These are phyloP conservation scores for Cercospora berteroae DNA, from an alignment of 2,329 filamentous ascomycete genomes.

Conservation along the genomic window DNA sequence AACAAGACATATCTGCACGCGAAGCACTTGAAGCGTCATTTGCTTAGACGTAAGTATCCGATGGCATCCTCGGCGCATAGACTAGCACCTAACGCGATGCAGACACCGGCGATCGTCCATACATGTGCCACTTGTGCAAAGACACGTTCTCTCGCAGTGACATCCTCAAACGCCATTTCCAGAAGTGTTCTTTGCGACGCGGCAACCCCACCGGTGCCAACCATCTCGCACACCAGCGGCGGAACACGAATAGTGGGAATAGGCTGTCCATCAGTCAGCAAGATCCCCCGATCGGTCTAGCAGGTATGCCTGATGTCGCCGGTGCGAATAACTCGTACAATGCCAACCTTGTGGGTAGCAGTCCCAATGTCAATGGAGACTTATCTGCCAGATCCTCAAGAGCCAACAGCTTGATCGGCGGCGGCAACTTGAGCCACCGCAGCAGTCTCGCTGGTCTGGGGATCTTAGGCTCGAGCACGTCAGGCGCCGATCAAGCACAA, in stretches of 20 bases:
- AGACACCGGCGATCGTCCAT: constrained; percentile 97
- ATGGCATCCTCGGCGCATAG: neutral
- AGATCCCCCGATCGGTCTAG: constrained; percentile 38
- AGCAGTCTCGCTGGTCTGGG: constrained; percentile 36
- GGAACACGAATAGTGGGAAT: constrained; percentile 50
- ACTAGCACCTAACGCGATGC: constrained; percentile 35
- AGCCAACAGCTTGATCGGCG: constrained; percentile 51
- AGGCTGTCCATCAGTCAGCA: constrained; percentile 39
- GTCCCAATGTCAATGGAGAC: constrained; percentile 40
- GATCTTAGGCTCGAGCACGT: constrained; percentile 33
- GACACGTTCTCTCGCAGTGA: constrained; percentile 98
- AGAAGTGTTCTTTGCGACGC: constrained; percentile 95
- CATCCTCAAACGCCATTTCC: constrained; percentile 97
- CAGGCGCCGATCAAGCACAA: constrained; percentile 31
- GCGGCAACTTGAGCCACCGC: constrained; percentile 37
- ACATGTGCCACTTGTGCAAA: constrained; percentile 96
- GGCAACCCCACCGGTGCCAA: constrained; percentile 94
- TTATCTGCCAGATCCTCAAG: constrained; percentile 50
- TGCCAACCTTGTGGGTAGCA: constrained; percentile 34
- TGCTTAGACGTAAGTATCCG: constrained; percentile 80
- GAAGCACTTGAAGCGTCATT: constrained; percentile 95
- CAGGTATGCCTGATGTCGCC: constrained; percentile 37
- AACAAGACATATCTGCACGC: constrained; percentile 97
- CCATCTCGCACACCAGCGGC: constrained; percentile 72
- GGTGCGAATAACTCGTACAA: constrained; percentile 31